phyloP scores from a whole-genome alignment of 495 filamentous ascomycete species.

The Xylaria bambusicola region DNA sequence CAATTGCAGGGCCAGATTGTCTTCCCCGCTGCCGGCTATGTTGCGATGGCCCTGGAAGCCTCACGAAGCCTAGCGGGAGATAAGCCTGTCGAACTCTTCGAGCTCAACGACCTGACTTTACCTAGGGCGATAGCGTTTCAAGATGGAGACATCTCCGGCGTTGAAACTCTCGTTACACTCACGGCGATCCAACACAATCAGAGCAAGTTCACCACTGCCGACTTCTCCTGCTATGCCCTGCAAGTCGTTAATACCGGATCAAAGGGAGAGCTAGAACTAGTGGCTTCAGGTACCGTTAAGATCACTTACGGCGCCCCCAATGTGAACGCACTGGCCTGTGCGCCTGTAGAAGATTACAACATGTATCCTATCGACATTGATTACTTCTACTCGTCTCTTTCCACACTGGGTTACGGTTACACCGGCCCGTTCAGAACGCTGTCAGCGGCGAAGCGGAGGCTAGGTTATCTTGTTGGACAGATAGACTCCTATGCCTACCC shows the following conservation, averaged over 20 bases:
- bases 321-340: conserved; percentile 13
- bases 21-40: conserved; percentile 58
- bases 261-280: conserved; percentile 22
- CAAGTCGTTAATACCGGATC: background rate
- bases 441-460: conserved; percentile 6
- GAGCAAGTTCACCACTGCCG: background rate
- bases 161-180: conserved; percentile 26
- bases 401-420: conserved; percentile 25
- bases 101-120: conserved; percentile 25
- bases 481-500: background rate
- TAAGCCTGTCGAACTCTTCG: conserved; percentile 17
- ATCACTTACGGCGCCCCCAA: conserved; percentile 18
- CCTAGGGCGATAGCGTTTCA: conserved; percentile 18
- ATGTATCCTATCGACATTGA: conserved; percentile 12
- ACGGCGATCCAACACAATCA: conserved; percentile 8
- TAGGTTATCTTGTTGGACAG: conserved; percentile 8
- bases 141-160: conserved; percentile 11
- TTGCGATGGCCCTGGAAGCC: conserved; percentile 51
- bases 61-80: background rate
- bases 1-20: conserved; percentile 40
- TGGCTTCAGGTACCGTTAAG: conserved; percentile 22
- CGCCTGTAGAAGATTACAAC: conserved; percentile 22
- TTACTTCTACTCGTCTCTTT: conserved; percentile 22
- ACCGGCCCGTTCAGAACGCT: conserved; percentile 10
- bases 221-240: conserved; percentile 20